A percentile compares a stretch with the other conserved stretches of the same genome.
Conservation (phyloP, 345 rosid species). For the Erucastrum elatum region DNA sequence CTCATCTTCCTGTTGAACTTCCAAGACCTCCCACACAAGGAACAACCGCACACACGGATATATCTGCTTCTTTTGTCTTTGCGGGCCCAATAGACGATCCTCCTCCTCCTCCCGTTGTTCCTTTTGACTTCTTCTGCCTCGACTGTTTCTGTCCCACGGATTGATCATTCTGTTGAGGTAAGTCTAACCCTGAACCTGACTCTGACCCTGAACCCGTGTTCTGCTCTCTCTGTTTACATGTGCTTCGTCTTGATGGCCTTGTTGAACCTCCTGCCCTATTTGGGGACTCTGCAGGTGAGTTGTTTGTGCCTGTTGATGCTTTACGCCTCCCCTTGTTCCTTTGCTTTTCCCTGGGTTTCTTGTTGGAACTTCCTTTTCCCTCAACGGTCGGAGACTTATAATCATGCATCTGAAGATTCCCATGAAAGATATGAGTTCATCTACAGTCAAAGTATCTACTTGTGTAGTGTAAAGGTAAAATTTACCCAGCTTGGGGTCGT, state of each 20-base stretch:
- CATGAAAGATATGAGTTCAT: constrained; percentile 40
- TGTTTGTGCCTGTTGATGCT: constrained; percentile 28
- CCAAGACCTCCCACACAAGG: constrained; percentile 29
- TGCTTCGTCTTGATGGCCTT: constrained; percentile 31
- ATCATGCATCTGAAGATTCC: constrained; percentile 61
- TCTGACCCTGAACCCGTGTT: constrained; percentile 27
- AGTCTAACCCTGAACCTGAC: constrained; percentile 29
- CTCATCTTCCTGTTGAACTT: constrained; percentile 36
- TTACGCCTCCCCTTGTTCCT: constrained; percentile 39
- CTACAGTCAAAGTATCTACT: constrained; percentile 40
- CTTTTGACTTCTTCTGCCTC: constrained; percentile 26
- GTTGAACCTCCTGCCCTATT: constrained; percentile 35
- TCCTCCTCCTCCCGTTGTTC: constrained; percentile 8
- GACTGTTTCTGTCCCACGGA: constrained; percentile 7
- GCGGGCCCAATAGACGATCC: constrained; percentile 1
- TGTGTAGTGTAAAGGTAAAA: background rate
- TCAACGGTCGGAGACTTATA: constrained; percentile 39
- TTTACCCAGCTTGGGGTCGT: constrained; percentile 67
- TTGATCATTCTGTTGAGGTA: constrained; percentile 23
- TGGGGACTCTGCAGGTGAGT: constrained; percentile 38
- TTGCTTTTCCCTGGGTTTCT: constrained; percentile 26
- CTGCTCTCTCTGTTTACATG: constrained; percentile 37
- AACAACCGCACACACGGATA: constrained; percentile 13
- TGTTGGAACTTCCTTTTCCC: constrained; percentile 23
- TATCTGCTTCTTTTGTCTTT: constrained; percentile 31